These are phyloP conservation scores for Chaetomiaceae sp. DNA, from an alignment of 2,329 filamentous ascomycete species.

Conservation along the genomic window DNA sequence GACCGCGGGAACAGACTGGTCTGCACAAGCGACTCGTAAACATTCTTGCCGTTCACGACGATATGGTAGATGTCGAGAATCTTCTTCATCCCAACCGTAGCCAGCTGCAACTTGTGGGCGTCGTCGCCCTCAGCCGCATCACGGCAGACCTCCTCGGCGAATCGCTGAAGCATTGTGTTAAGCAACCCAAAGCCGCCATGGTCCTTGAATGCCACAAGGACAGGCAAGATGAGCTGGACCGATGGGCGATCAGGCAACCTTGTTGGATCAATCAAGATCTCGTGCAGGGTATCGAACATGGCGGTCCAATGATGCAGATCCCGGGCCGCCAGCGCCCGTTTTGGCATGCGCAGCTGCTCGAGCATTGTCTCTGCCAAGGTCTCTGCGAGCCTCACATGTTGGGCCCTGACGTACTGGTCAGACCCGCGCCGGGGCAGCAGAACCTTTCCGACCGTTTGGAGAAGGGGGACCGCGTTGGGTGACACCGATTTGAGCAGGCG, in stretches of 20 bases:
- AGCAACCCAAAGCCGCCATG: conserved; percentile 70
- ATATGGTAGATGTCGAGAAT: conserved; percentile 78
- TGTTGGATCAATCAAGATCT: conserved; percentile 68
- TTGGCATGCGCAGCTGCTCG: conserved; percentile 55
- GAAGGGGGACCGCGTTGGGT: conserved; percentile 75
- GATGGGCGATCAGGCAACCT: conserved; percentile 46
- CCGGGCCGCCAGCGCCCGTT: conserved; percentile 48
- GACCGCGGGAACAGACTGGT: conserved; percentile 40
- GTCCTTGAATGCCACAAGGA: conserved; percentile 83
- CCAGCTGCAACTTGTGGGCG: conserved; percentile 44
- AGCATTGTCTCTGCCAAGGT: conserved; percentile 69
- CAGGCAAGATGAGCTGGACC: conserved; percentile 62
- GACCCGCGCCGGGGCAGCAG: conserved; percentile 70
- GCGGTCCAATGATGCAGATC: conserved; percentile 80
- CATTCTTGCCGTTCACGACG: conserved; percentile 70
- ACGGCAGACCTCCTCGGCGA: conserved; percentile 53
- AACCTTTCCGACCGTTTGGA: conserved; percentile 79
- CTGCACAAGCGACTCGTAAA: conserved; percentile 69
- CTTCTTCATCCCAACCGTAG: conserved; percentile 64
- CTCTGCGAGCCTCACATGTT: conserved; percentile 53
- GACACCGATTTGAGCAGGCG: conserved; percentile 75
- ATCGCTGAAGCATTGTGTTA: conserved; percentile 66
- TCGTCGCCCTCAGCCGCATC: conserved; percentile 41
- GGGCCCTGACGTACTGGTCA: conserved; percentile 55
- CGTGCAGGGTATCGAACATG: conserved; percentile 70